Evolutionary conservation across 179 eudicot genomes (phyloP), one percentile per base, ranked within the genome.

Genomic region (Beta macrorhiza): DNA sequence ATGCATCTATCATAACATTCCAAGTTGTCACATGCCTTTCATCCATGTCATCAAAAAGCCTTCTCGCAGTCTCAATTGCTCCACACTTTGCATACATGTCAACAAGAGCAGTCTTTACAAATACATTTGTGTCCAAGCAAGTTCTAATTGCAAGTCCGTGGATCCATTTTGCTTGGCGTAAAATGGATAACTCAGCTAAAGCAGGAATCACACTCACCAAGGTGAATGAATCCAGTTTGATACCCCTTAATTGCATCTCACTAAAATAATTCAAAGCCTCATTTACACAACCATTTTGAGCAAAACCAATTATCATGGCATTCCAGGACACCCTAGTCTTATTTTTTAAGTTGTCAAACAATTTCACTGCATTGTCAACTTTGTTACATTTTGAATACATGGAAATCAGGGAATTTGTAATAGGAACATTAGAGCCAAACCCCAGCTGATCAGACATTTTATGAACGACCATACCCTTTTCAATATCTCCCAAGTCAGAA

Each of bases 71-170:
- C 45, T 85, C 84, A 75, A 92, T 84, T n/a, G 90, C 89, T 45
- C 97, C 97, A 76, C 94, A 92, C 63, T 92, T 92, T 37, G 94
- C 94, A 77, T 91, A 91, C 97, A 91, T 89, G 85, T 92, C 97
- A 61, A 92, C 84, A 45, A 91, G 91, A 67, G 97, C 97, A 37
- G 97, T 91, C 87, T 82, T 86, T 78, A 92, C 91, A 74, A 82
- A 91, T 9, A 88, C 85, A 81, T 89, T 87, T 83, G 82, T 87
- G 82, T 89, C 90, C 85, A 89, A 78, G 78, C 87, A 87, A 59
- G 82, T 77, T 74, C 94, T 87, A 58, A 89, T 80, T 0, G 87
- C 83, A 63, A 91, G 37, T 52, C 97, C 97, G 20, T 92, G 97
- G 79, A 91, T 82, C 97, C 97, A 91, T 78, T 88, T 91, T 49